Base-by-base conservation (phyloP, 306 rosid genomes). In the Hippophae tibetana region DNA sequence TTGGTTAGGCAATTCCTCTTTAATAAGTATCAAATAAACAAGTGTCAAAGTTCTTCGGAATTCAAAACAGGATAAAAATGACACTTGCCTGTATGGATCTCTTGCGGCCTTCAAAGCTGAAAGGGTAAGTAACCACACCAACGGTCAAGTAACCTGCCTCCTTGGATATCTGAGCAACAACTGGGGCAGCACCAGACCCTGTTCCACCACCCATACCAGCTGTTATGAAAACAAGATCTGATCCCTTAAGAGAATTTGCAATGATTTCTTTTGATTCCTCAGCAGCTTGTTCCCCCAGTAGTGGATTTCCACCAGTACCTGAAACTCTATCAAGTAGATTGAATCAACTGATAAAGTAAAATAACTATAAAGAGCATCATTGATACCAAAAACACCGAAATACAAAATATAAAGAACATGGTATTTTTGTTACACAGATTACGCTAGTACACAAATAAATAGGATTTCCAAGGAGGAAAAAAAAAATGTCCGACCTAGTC, bases 121-220 rank as follows among this genome's bases (percentile, higher is more conserved):
- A 90, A 9, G 95, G 94, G 68, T 85, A 92, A 46, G 96, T 92
- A 68, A 92, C 99, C 6, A 92, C 99, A 47, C 99, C 99, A 44
- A 92, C 96, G 6, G 99, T 92, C 81, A 92, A 76, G 77, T 82
- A 92, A 46, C 99, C 99, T 0, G 96, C 90, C 79, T 92, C 99
- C 70, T 82, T 88, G 42, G 99, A 85, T 71, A 92, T 82, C 70
- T 82, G 95, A 42, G 99, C 99, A 51, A 92, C 99, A 51, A 92
- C 88, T 13, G 99, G 99, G 46, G 99, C 97, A 50, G 99, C 99
- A 55, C 99, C 99, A 27, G 99, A 92, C 47, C 99, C 99, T 0
- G 99, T 92, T 12, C 99, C 99, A 27, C 99, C 99, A 59, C 99
- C 99, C 99, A 93, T 93, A 56, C 99, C 99, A 38, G 99, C 97